Evolutionary conservation across 139 green algal genomes (phyloP).

Genomic region (Picochlorum sp.): DNA sequence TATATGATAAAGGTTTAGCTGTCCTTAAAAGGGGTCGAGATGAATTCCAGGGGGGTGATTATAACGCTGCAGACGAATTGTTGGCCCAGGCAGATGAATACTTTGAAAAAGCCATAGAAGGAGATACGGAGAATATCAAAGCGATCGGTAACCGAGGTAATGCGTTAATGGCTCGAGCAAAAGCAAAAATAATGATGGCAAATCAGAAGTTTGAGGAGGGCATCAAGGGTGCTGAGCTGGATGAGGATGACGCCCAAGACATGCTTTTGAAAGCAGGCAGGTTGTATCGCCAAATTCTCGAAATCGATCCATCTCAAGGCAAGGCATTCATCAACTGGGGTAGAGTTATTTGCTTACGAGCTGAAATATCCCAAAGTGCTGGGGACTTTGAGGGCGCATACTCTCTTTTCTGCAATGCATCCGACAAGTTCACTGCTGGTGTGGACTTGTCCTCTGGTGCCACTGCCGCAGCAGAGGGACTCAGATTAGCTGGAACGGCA

Average conservation of each 20-base stretch:
- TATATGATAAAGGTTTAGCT: background rate
- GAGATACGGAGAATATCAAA: slow-evolving; percentile 8
- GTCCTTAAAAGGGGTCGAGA: background rate
- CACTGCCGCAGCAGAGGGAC: background rate
- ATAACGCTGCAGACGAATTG: background rate
- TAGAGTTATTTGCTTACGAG: slow-evolving; percentile 22
- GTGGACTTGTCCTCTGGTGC: slow-evolving; percentile 11
- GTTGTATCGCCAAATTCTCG: slow-evolving; percentile 18
- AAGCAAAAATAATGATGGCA: slow-evolving; percentile 14
- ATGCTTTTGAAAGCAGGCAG: slow-evolving; percentile 30
- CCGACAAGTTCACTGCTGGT: slow-evolving; percentile 32
- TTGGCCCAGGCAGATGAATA: background rate
- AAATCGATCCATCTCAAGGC: slow-evolving; percentile 12
- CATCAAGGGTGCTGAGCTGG: slow-evolving; percentile 1
- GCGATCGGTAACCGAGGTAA: slow-evolving; percentile 30
- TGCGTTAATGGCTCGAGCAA: slow-evolving; percentile 17
- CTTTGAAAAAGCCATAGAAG: slow-evolving; percentile 11
- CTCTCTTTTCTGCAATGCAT: slow-evolving; percentile 21
- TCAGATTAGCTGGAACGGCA: background rate
- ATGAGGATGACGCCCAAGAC: slow-evolving; percentile 16
- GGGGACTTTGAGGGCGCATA: background rate
- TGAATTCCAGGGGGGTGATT: background rate
- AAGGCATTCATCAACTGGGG: slow-evolving; percentile 33
- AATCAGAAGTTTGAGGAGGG: background rate
- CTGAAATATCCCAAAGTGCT: slow-evolving; percentile 18